Conservation (phyloP, 1,284 basidiomycete species). For the Tilletia indica region DNA sequence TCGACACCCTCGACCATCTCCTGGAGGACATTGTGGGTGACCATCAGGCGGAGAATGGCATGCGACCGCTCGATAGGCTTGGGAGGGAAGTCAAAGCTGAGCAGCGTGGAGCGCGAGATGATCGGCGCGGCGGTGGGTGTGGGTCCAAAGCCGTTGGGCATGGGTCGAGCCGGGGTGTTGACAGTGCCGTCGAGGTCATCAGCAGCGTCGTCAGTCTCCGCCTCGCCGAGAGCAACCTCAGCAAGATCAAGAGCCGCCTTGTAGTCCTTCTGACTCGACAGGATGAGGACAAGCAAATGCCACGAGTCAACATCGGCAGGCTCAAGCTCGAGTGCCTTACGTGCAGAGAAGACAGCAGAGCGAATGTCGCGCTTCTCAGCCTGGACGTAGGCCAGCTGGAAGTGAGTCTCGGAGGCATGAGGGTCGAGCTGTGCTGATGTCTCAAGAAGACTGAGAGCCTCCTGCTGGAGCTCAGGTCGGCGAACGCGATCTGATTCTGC, state of each 20-base stretch:
- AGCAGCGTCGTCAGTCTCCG: conserved; percentile 46
- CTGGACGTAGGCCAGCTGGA: conserved; percentile 58
- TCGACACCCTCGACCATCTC: conserved; percentile 85
- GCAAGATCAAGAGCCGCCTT: conserved; percentile 72
- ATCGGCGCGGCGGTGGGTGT: conserved; percentile 43
- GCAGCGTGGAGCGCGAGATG: conserved; percentile 57
- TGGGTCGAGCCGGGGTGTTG: conserved; percentile 55
- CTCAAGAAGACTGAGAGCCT: conserved; percentile 65
- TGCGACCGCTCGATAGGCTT: conserved; percentile 71
- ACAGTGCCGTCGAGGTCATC: conserved; percentile 21
- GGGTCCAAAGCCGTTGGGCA: background rate
- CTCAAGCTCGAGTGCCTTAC: conserved; percentile 71
- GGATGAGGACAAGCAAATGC: conserved; percentile 83
- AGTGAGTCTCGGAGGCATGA: conserved; percentile 66
- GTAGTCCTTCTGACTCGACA: conserved; percentile 80
- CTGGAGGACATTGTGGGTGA: conserved; percentile 78
- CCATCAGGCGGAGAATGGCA: conserved; percentile 76
- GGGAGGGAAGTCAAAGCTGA: conserved; percentile 60
- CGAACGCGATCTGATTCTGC: conserved; percentile 69
- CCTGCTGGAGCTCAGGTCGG: conserved; percentile 65
- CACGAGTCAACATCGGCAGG: conserved; percentile 75
- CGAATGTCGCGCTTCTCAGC: conserved; percentile 71
- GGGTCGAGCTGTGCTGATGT: conserved; percentile 64
- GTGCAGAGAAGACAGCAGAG: conserved; percentile 69
- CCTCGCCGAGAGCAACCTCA: conserved; percentile 62